These are phyloP conservation scores for Closterium sp. DNA, from an alignment of 139 green algal species.

Conservation along the genomic window DNA sequence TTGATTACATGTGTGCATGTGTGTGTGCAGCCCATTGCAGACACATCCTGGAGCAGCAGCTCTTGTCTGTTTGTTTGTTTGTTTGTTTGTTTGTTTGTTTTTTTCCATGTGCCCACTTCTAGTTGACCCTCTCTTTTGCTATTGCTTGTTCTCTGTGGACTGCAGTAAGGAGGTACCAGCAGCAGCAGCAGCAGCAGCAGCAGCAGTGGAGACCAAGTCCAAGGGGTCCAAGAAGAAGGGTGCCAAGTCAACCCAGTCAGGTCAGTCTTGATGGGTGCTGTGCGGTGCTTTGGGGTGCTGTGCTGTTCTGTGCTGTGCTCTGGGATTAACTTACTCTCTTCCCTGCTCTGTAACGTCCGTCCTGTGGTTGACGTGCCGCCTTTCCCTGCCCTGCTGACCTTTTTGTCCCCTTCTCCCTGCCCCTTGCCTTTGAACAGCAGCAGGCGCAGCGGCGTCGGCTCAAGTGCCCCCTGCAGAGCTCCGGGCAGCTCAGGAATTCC, in stretches of 20 bases:
- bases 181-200: background rate
- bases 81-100: no score
- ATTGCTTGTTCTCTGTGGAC: background rate
- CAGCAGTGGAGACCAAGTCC: background rate
- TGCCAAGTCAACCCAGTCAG: background rate
- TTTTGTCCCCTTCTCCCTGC: background rate
- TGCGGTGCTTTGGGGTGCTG: no score
- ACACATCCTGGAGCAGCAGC: no score
- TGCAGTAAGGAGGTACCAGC: background rate
- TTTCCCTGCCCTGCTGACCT: background rate
- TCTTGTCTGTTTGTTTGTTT: no score
- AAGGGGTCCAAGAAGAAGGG: background rate
- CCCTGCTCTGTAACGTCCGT: background rate
- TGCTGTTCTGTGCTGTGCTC: no score
- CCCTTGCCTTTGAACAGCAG: background rate
- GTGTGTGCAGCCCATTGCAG: no score
- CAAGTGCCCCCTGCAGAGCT: background rate
- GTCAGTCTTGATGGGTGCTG: background rate
- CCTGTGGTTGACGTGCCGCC: background rate
- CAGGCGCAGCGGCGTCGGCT: background rate
- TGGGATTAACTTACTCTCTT: background rate
- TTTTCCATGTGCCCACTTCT: background rate
- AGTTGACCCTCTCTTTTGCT: background rate
- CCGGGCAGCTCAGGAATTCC: conserved; percentile 14
- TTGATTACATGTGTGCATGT: no score